phyloP scores from a whole-genome alignment of 2,329 filamentous ascomycete species.

The Fusarium ambrosium region DNA sequence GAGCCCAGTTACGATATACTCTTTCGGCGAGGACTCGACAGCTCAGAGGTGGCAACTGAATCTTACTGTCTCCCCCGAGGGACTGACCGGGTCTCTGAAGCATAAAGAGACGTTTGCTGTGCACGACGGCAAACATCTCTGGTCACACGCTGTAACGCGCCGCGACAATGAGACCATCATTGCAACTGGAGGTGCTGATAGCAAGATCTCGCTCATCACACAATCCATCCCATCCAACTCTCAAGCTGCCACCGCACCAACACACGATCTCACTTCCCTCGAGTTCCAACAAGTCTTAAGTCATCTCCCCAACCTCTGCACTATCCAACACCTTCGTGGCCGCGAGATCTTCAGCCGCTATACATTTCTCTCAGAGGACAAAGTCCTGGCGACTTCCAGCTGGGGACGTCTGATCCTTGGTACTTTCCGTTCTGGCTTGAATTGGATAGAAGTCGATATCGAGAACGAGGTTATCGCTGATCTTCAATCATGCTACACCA shows the following conservation, averaged over 20 bases:
- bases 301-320: constrained; percentile 24
- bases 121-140: constrained; percentile 92
- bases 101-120: constrained; percentile 70
- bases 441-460: constrained; percentile 60
- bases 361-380: constrained; percentile 68
- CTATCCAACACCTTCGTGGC: constrained; percentile 48
- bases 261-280: constrained; percentile 39
- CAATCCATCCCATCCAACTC: constrained; percentile 1
- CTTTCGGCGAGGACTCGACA: constrained; percentile 88
- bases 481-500: constrained; percentile 62
- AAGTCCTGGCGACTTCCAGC: constrained; percentile 70
- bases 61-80: constrained; percentile 44
- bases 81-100: constrained; percentile 54
- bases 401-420: constrained; percentile 71
- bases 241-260: neutral
- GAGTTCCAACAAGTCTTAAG: constrained; percentile 52
- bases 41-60: constrained; percentile 77
- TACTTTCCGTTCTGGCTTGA: constrained; percentile 47
- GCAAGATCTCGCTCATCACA: constrained; percentile 69
- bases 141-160: constrained; percentile 72
- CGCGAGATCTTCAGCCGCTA: constrained; percentile 70
- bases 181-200: constrained; percentile 88
- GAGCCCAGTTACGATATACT: constrained; percentile 69
- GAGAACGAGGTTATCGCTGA: constrained; percentile 52
- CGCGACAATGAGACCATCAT: constrained; percentile 57